These are phyloP conservation scores for Penicillium odoratum DNA, from an alignment of 495 filamentous ascomycete species.

Conservation along the genomic window DNA sequence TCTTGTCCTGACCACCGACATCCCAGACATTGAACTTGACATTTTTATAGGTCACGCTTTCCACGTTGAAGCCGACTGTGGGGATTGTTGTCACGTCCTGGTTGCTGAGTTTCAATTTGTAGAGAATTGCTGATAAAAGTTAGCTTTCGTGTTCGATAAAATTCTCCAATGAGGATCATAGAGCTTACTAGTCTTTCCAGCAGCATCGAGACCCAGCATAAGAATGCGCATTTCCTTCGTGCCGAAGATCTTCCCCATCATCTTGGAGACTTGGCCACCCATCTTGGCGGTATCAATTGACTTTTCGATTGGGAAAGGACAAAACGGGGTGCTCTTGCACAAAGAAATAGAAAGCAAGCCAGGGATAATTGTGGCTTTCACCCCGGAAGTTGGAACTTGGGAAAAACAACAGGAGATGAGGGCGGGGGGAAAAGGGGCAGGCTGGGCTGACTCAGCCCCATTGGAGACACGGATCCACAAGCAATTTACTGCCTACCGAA, in stretches of 20 bases:
- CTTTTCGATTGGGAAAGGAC: neutral
- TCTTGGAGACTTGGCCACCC: constrained; percentile 81
- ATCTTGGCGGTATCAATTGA: constrained; percentile 47
- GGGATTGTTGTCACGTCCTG: constrained; percentile 99
- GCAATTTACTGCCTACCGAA: constrained; percentile 5
- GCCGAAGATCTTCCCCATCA: constrained; percentile 97
- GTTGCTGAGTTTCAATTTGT: constrained; percentile 93
- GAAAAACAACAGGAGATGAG: constrained; percentile 19
- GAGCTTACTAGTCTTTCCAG: constrained; percentile 87
- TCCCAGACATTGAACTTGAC: constrained; percentile 99
- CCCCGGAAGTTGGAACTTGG: constrained; percentile 5
- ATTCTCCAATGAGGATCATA: neutral
- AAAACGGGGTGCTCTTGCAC: neutral
- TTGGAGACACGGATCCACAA: constrained; percentile 10
- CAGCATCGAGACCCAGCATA: constrained; percentile 96
- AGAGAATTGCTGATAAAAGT: constrained; percentile 74
- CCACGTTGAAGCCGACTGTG: constrained; percentile 98
- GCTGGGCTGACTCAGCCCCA: constrained; percentile 16
- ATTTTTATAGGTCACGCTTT: constrained; percentile 99
- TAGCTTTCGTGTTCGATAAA: constrained; percentile 8
- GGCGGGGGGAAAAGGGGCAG: constrained; percentile 46
- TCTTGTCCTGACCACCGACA: constrained; percentile 99
- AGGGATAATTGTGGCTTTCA: neutral
- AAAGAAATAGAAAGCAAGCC: neutral
- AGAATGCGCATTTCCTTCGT: constrained; percentile 98